phyloP scores from a whole-genome alignment of 257 asterid species.

The Eustoma russellianum region DNA sequence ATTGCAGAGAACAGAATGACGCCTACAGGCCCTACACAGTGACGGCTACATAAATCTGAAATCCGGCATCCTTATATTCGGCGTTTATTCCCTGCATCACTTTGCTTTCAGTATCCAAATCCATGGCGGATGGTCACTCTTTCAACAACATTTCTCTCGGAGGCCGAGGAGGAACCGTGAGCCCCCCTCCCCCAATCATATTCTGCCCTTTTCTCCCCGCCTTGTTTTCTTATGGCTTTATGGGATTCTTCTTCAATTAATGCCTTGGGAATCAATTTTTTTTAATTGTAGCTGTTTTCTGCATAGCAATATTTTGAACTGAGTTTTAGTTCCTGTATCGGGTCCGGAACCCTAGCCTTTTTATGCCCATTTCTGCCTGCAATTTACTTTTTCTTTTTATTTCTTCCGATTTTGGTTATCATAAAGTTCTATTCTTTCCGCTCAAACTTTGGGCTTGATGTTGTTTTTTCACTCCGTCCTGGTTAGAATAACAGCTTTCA shows the following conservation, averaged over 20 bases:
- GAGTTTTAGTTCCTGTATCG: not conserved
- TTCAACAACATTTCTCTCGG: conserved; percentile 74
- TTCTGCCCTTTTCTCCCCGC: not conserved
- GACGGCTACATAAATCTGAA: not conserved
- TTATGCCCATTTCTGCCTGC: too few species aligned
- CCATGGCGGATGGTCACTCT: conserved; percentile 74
- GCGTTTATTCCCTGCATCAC: not conserved
- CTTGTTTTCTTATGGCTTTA: not conserved
- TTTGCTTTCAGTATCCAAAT: not conserved
- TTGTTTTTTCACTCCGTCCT: too few species aligned
- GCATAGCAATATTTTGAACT: conserved; percentile 5
- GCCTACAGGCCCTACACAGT: not conserved
- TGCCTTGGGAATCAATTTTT: not conserved
- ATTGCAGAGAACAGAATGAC: not conserved
- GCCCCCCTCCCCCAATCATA: conserved; percentile 5
- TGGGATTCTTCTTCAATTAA: not conserved
- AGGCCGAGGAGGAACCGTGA: conserved; percentile 89
- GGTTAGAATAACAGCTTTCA: too few species aligned
- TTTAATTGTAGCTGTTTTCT: not conserved
- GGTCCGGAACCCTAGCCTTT: conserved; percentile 1
- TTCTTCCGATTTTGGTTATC: too few species aligned
- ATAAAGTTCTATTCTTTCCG: too few species aligned
- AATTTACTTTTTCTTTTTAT: not conserved
- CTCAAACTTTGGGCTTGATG: too few species aligned
- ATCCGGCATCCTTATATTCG: too few species aligned